phyloP scores from a whole-genome alignment of 441 rosid genomes.

The Adansonia gregorii region DNA sequence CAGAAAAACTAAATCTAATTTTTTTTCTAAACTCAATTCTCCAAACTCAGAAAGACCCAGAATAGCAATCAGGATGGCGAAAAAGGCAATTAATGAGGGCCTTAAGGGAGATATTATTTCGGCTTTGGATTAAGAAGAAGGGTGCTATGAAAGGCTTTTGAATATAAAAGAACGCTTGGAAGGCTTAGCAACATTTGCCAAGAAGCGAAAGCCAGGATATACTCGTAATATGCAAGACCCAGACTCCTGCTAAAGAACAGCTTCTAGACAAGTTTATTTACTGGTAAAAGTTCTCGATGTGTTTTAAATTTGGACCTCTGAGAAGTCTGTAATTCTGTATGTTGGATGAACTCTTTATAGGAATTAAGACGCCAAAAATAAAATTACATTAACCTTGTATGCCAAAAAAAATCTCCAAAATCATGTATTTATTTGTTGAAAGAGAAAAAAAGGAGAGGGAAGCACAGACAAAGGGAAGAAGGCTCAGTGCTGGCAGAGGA shows the following conservation, averaged over 20 bases:
- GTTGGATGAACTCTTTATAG: not conserved
- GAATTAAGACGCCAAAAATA: not conserved
- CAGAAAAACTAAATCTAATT: no score
- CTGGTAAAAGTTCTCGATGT: not conserved
- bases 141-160: slow-evolving; percentile 62
- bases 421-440: no score
- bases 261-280: slow-evolving; percentile 2
- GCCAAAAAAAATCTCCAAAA: not conserved
- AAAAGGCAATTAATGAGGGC: slow-evolving; percentile 70
- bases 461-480: no score
- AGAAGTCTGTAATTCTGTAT: not conserved
- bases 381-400: not conserved
- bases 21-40: no score
- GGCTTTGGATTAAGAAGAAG: slow-evolving; percentile 73
- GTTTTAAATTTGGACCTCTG: not conserved
- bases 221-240: slow-evolving; percentile 45
- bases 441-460: no score
- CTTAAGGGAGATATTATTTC: slow-evolving; percentile 52
- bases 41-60: no score
- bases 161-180: slow-evolving; percentile 82
- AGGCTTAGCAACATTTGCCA: slow-evolving; percentile 87
- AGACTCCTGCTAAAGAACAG: slow-evolving; percentile 7
- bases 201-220: slow-evolving; percentile 80
- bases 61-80: slow-evolving; percentile 77
- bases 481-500: no score